Evolutionary conservation across 2,329 filamentous ascomycete genomes (phyloP).

Genomic region (Hypoxylon sp.): DNA sequence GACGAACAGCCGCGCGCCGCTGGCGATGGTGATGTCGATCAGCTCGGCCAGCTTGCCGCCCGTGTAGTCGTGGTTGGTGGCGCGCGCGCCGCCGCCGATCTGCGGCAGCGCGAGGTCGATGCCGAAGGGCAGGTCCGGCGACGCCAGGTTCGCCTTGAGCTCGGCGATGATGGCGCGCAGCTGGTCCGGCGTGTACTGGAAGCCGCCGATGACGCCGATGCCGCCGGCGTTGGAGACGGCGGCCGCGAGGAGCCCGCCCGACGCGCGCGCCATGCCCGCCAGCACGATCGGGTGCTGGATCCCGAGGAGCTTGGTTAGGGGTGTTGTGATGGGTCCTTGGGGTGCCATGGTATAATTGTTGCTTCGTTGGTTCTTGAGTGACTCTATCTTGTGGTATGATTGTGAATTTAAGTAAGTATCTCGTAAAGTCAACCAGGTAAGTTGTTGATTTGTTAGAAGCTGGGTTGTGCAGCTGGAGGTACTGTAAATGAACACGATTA

Average conservation of each 20-base stretch:
- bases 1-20: conserved; percentile 87
- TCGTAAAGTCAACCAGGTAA: neutral
- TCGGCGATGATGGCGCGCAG: conserved; percentile 85
- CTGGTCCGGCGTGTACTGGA: conserved; percentile 78
- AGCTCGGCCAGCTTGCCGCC: conserved; percentile 88
- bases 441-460: no score
- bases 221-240: conserved; percentile 91
- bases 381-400: no score
- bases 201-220: conserved; percentile 79
- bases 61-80: conserved; percentile 97
- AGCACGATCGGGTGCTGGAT: conserved; percentile 92
- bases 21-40: conserved; percentile 85
- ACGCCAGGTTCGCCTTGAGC: conserved; percentile 78
- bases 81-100: conserved; percentile 83
- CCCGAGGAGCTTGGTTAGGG: conserved; percentile 80
- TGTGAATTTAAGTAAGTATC: neutral
- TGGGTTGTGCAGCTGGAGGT: no score
- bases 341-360: conserved; percentile 54
- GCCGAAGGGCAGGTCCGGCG: conserved; percentile 82
- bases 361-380: conserved; percentile 6
- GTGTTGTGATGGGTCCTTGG: conserved; percentile 74
- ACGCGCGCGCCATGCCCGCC: conserved; percentile 92
- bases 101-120: conserved; percentile 93
- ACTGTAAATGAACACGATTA: no score
- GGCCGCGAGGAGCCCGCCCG: conserved; percentile 80